phyloP scores from a whole-genome alignment of 2,329 filamentous ascomycete species.

The Arthrobotrys iridis region DNA sequence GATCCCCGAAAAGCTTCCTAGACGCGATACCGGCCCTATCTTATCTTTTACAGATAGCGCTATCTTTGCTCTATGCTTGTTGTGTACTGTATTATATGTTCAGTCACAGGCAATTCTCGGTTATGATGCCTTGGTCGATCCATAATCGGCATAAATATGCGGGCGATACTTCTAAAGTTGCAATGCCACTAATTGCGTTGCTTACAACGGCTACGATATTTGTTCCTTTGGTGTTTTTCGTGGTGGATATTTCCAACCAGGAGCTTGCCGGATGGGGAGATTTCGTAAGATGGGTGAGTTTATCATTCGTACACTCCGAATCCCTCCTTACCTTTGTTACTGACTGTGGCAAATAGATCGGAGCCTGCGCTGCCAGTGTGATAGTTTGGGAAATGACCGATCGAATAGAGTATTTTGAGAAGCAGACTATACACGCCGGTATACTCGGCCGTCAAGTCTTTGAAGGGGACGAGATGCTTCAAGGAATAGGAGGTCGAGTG shows the following conservation, averaged over 20 bases:
- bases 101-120: slow-evolving; percentile 61
- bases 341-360: slow-evolving; percentile 64
- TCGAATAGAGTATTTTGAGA: slow-evolving; percentile 87
- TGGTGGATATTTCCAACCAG: slow-evolving; percentile 85
- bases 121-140: slow-evolving; percentile 52
- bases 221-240: slow-evolving; percentile 91
- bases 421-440: slow-evolving; percentile 92
- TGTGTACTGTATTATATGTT: slow-evolving; percentile 94
- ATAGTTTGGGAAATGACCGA: slow-evolving; percentile 99
- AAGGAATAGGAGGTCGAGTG: slow-evolving; percentile 61
- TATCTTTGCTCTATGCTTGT: slow-evolving; percentile 87
- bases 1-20: slow-evolving; percentile 78
- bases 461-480: slow-evolving; percentile 92
- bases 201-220: slow-evolving; percentile 83
- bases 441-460: slow-evolving; percentile 91
- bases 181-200: slow-evolving; percentile 71
- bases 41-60: slow-evolving; percentile 87
- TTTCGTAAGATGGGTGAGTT: slow-evolving; percentile 81
- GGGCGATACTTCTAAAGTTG: slow-evolving; percentile 43
- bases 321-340: neutral
- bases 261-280: slow-evolving; percentile 92
- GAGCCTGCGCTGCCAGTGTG: slow-evolving; percentile 91
- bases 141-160: slow-evolving; percentile 48
- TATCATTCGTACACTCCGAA: neutral
- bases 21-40: slow-evolving; percentile 90